Evolutionary conservation across 1,284 basidiomycete species (phyloP), one percentile per base, ranked within the genome.

Genomic region (Ganoderma multipileum): DNA sequence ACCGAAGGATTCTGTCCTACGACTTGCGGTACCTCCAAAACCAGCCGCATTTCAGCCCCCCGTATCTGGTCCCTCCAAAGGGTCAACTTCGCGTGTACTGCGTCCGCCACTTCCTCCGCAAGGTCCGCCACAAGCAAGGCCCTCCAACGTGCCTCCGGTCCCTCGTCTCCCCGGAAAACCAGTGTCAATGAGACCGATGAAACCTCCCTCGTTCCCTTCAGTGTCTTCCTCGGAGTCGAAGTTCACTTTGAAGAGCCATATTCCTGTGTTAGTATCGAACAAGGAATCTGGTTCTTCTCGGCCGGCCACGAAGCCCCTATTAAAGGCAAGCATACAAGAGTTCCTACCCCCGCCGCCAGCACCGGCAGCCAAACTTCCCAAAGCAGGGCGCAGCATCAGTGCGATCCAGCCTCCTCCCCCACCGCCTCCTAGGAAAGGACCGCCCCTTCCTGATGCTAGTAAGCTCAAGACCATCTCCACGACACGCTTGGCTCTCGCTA

Each of bases 391-490:
- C 7, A 64, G 44, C n/a, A 28, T 73, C 18, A 61, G 65, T 14
- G 62, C 63, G 3, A n/a, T 73, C 18, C 66, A 63, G 20, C 71
- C 75, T 16, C 69, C 69, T 7, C 55, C 54, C 12, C 70, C 70
- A 16, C 52, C 60, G 1, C 50, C 55, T 2, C 58, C 26, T 11
- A 47, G 23, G 52, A 59, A 44, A 9, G 70, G 69, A 0, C 65
- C 68, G 18, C 66, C 67, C 7, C 58, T 65, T n/a, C 42, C 50
- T 1, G 65, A 70, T 36, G 61, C 63, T 8, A 66, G 47, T 36
- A 67, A 71, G 28, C 39, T 84, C 69, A 84, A 82, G 70, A 81
- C 85, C 4, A 82, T 87, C 42, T 79, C 81, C 0, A 82, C 79
- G 33, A 85, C 85, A 0, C 72, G 75, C 39, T 71, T 87, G 9